Evolutionary conservation across 2,329 filamentous ascomycete species (phyloP).

Genomic region (Epichloe amarillans): DNA sequence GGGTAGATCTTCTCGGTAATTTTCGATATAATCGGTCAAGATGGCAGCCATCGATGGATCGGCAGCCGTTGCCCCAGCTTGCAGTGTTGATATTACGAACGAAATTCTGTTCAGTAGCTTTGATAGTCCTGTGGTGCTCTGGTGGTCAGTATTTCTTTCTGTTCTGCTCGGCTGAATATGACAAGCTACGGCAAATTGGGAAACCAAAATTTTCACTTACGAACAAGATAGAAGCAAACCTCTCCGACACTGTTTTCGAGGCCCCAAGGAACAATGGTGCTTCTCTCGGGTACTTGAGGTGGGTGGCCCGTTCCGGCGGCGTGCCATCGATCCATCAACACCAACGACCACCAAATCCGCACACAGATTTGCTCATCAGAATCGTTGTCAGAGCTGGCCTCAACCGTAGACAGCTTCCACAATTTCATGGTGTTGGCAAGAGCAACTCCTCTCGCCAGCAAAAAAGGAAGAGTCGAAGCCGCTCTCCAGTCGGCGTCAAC

Average conservation of each 20-base stretch:
- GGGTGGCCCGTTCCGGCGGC: slow-evolving; percentile 53
- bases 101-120: slow-evolving; percentile 36
- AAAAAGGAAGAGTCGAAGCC: slow-evolving; percentile 33
- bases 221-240: slow-evolving; percentile 47
- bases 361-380: slow-evolving; percentile 48
- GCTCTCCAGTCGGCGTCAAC: slow-evolving; percentile 45
- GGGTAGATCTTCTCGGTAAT: slow-evolving; percentile 53
- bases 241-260: slow-evolving; percentile 50
- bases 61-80: slow-evolving; percentile 20
- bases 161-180: neutral
- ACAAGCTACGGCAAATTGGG: neutral
- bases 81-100: slow-evolving; percentile 23
- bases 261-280: slow-evolving; percentile 44
- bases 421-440: slow-evolving; percentile 53
- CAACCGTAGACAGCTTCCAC: slow-evolving; percentile 29
- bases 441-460: slow-evolving; percentile 53
- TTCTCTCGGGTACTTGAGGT: slow-evolving; percentile 47
- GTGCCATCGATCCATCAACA: slow-evolving; percentile 62
- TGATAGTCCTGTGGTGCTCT: slow-evolving; percentile 31
- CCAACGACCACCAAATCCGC: slow-evolving; percentile 58
- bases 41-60: slow-evolving; percentile 21
- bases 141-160: neutral
- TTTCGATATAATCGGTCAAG: slow-evolving; percentile 33
- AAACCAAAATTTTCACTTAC: slow-evolving; percentile 29
- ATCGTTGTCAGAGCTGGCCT: slow-evolving; percentile 38